Base-by-base conservation (phyloP, 768 basidiomycete genomes). In the Butyriboletus loyo region DNA sequence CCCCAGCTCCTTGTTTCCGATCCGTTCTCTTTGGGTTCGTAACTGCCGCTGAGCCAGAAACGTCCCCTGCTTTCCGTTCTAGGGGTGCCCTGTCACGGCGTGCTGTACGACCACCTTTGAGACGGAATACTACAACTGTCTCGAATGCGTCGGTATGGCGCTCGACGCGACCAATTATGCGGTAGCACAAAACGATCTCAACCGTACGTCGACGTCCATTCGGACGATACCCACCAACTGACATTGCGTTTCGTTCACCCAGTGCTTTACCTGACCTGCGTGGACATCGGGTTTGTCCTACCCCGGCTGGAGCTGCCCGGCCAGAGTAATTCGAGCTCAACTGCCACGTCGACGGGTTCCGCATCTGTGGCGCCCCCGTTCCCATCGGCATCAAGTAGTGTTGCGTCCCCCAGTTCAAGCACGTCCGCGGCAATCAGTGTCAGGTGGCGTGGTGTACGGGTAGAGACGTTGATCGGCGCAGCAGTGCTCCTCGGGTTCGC, bases 81-180 rank as follows among this genome's bases (percentile, higher is more conserved):
- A 71, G 67, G 67, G 63, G 50, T 71, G 66, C 21, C 67, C 67
- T 5, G 37, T 52, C 38, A 59, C 59, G 1, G 52, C 56, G 21
- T 81, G 79, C 50, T 81, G 79, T 59, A 65, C 72, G 6, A 50
- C 64, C 11, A 57, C 53, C 6, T 81, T 78, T 50, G 71, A 75
- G 52, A 65, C 57, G 0, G 49, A 55, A 5, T 78, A 75, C 58
- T 77, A 69, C 63, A 62, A 72, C 41, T 81, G 79, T 53, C 62
- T 77, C 55, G 32, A 61, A 4, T 81, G 79, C 50, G 61, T 73
- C 24, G 75, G 68, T 11, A 25, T 49, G 2, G 63, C 67, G 2
- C 22, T 62, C 31, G 50, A 69, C 39, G 46, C 57, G 5, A 49
- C 39, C 19, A 67, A 72, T 51, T 77, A 57, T 43, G 49, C 66